Conservation (phyloP, 495 filamentous ascomycete genomes). For the Aspergillus kassunensis region DNA sequence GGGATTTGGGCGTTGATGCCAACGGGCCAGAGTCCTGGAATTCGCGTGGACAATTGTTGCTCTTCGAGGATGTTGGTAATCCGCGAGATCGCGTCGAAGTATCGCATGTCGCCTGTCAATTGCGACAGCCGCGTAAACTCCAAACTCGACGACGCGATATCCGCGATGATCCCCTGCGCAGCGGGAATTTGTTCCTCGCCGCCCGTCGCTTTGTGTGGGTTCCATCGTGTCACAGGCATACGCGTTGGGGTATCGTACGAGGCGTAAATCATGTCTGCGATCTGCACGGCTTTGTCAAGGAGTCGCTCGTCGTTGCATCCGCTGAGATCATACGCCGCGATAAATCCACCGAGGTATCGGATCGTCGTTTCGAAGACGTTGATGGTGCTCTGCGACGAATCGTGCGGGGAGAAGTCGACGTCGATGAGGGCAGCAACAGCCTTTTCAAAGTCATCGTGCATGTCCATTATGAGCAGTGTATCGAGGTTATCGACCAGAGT, state of each 20-base stretch:
- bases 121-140: constrained; percentile 90
- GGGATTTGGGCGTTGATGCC: constrained; percentile 19
- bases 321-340: constrained; percentile 50
- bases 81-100: constrained; percentile 82
- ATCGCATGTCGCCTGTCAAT: constrained; percentile 73
- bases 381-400: constrained; percentile 21
- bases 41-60: constrained; percentile 57
- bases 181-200: constrained; percentile 24
- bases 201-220: constrained; percentile 19
- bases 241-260: constrained; percentile 38
- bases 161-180: constrained; percentile 51
- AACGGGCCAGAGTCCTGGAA: constrained; percentile 34
- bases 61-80: constrained; percentile 73
- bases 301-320: constrained; percentile 28
- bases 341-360: constrained; percentile 47
- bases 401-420: constrained; percentile 66
- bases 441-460: constrained; percentile 73
- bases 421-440: constrained; percentile 60
- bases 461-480: constrained; percentile 84
- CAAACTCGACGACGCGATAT: constrained; percentile 74
- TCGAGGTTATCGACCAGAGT: constrained; percentile 83
- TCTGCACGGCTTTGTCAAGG: constrained; percentile 29
- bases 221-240: constrained; percentile 36
- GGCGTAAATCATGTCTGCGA: constrained; percentile 36
- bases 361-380: constrained; percentile 50